phyloP scores from a whole-genome alignment of 2,329 filamentous ascomycete genomes.

The Fusarium papillatum region DNA sequence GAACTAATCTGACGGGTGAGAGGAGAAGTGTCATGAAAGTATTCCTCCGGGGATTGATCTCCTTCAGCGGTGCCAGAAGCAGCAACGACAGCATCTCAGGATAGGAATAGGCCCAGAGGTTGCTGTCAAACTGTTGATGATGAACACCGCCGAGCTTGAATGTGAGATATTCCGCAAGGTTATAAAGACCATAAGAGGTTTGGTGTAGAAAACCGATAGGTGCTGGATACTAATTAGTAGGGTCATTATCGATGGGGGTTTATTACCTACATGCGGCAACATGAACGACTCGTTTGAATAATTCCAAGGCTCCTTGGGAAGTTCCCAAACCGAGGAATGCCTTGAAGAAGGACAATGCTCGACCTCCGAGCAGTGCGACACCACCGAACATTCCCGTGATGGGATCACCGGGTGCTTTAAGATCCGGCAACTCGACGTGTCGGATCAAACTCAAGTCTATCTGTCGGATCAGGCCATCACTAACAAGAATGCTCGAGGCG shows the following conservation, averaged over 20 bases:
- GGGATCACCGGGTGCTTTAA: background rate
- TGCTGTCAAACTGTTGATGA: conserved; percentile 3
- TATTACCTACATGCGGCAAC: background rate
- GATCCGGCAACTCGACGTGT: background rate
- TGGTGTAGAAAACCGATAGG: background rate
- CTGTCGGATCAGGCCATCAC: background rate
- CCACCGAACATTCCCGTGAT: background rate
- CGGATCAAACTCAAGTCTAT: background rate
- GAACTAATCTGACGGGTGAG: background rate
- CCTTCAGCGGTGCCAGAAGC: background rate
- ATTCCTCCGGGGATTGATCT: background rate
- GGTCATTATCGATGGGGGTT: background rate
- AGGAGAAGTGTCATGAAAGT: background rate
- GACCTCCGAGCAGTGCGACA: background rate
- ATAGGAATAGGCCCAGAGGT: background rate
- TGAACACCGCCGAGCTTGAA: background rate
- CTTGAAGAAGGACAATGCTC: background rate
- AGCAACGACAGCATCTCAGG: background rate
- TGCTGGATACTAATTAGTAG: background rate
- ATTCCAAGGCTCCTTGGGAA: background rate
- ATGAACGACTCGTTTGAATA: background rate
- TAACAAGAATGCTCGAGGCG: background rate
- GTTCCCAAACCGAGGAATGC: background rate
- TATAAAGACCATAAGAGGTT: background rate
- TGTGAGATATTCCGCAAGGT: background rate